phyloP scores from a whole-genome alignment of 2,329 filamentous ascomycete genomes.

The Lachnellula hyalina region DNA sequence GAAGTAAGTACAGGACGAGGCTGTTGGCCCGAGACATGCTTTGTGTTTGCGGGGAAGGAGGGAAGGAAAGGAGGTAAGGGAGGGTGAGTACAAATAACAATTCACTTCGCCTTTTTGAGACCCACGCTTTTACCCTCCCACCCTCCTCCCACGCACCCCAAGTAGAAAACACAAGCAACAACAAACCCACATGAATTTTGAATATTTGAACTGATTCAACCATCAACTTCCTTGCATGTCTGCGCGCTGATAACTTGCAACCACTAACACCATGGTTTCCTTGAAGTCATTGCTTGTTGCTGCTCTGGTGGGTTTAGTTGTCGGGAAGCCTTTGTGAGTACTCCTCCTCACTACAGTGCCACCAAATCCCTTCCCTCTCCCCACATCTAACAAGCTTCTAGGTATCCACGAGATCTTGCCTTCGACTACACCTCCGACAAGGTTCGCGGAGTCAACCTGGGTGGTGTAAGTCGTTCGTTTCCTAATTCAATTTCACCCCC shows the following conservation, averaged over 20 bases:
- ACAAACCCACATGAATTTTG: too few relatives aligned
- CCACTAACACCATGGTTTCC: slow-evolving; percentile 6
- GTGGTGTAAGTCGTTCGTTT: slow-evolving; percentile 47
- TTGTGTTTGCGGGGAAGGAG: too few relatives aligned
- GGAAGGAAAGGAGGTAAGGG: too few relatives aligned
- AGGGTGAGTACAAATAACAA: too few relatives aligned
- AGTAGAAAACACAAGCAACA: too few relatives aligned
- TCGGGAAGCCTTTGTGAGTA: slow-evolving; percentile 20
- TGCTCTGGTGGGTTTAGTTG: slow-evolving; percentile 9
- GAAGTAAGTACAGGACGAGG: too few relatives aligned
- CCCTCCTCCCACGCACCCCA: too few relatives aligned
- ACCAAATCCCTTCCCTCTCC: not conserved
- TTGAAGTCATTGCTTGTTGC: slow-evolving; percentile 15
- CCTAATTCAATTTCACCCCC: slow-evolving; percentile 15
- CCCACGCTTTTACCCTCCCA: too few relatives aligned
- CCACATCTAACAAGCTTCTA: slow-evolving; percentile 7
- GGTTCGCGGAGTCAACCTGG: slow-evolving; percentile 60
- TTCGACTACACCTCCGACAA: slow-evolving; percentile 51
- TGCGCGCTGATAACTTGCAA: not conserved
- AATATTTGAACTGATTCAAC: not conserved
- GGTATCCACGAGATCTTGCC: slow-evolving; percentile 28
- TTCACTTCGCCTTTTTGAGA: too few relatives aligned
- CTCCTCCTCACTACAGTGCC: not conserved
- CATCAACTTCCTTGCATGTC: not conserved
- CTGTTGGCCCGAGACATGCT: too few relatives aligned